Percentiles rank a stretch among this genome's conserved stretches.
These are phyloP conservation scores for Blastobotrys persicus DNA, from an alignment of 1,139 yeast species.

Conservation along the genomic window DNA sequence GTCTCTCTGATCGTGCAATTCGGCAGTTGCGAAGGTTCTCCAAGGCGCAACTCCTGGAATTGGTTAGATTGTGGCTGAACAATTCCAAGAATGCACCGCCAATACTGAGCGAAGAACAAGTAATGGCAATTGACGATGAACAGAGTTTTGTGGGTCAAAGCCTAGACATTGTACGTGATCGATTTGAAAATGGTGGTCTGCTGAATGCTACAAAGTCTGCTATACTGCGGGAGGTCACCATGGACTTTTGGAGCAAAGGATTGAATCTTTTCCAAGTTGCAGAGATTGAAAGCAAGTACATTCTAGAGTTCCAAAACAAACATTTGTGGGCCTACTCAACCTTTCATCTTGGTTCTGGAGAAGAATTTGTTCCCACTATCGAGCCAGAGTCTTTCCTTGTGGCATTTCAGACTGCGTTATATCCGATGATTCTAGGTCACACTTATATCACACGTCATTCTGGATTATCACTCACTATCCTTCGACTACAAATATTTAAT, in stretches of 20 bases:
- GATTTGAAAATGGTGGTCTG: constrained; percentile 15
- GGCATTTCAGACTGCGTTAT: constrained; percentile 47
- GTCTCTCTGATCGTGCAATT: constrained; percentile 16
- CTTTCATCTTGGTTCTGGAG: constrained; percentile 43
- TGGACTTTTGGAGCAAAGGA: constrained; percentile 62
- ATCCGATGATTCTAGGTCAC: constrained; percentile 43
- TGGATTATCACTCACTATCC: constrained; percentile 53
- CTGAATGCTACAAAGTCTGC: constrained; percentile 42
- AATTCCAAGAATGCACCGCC: constrained; percentile 21
- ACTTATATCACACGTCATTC: constrained; percentile 70
- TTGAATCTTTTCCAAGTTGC: constrained; percentile 67
- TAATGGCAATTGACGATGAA: constrained; percentile 3
- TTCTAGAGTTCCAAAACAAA: constrained; percentile 55
- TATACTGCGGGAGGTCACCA: constrained; percentile 50
- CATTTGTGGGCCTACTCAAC: constrained; percentile 59
- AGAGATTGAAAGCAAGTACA: constrained; percentile 64
- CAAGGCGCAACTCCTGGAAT: constrained; percentile 16
- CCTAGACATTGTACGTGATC: constrained; percentile 17
- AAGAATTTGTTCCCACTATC: constrained; percentile 41
- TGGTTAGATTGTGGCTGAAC: constrained; percentile 23
- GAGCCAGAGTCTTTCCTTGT: constrained; percentile 45
- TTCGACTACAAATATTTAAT: constrained; percentile 70
- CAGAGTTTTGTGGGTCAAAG: constrained; percentile 10
- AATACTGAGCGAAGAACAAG: constrained; percentile 13
- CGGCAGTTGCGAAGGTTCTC: constrained; percentile 16